Evolutionary conservation across 2,329 filamentous ascomycete genomes (phyloP), one percentile per base, ranked within the genome.

Genomic region (Cercospora beticola): DNA sequence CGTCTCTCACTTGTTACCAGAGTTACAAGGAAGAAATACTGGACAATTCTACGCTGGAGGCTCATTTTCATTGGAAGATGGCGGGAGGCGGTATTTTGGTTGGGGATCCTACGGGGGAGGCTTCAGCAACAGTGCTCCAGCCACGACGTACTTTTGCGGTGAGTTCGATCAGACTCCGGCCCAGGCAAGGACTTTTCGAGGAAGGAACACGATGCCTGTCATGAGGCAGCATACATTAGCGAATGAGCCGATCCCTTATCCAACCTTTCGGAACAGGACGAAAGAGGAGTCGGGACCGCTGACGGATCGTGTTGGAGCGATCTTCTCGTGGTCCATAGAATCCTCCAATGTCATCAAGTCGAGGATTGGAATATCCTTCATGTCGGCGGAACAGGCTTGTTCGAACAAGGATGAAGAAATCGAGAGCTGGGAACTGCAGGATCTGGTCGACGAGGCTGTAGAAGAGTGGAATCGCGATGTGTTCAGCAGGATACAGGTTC

Each of bases 351-450:
- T 78, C 2, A 69, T 88, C 26, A 83, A 78, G 21, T 87, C 86
- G 0, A 80, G 83, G 33, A 87, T 91, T 0, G 89, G 89, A 1
- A 86, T 91, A 10, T 91, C 88, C 0, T 91, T 89, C 79, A 86
- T 91, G n/a, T 91, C 88, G 0, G 76, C 83, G 0, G 79, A 82
- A 5, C 84, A 88, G 70, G 89, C 89, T 5, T 91, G 89, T 75
- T 65, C 76, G 9, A 88, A 86, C 69, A 82, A 89, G 21, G 79
- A 90, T 52, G 71, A 75, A 1, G 86, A 91, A 72, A 87, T 91
- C 14, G 83, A 86, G 0, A 74, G 74, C 2, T 76, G 75, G 72
- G 72, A 72, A 33, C 28, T 78, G 21, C 70, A 76, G 59, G 72
- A 73, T 28, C 73, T 74, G 18, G 74, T 75, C n/a, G 65, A 68